phyloP scores from a whole-genome alignment of 257 asterid genomes.

The Echites panduratus region DNA sequence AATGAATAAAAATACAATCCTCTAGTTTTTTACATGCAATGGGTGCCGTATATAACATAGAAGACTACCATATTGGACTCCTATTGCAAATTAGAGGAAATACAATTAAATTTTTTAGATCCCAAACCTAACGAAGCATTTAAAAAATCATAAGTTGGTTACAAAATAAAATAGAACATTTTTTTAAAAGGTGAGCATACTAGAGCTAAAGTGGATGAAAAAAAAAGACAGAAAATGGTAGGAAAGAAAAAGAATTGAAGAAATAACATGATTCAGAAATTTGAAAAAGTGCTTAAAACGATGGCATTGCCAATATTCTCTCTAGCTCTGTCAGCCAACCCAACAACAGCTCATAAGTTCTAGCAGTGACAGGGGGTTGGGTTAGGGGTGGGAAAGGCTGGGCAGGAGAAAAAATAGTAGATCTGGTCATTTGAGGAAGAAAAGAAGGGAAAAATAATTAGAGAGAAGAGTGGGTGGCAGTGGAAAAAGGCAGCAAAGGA shows the following conservation, averaged over 20 bases:
- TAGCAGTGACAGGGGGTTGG: too few species aligned
- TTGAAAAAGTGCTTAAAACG: too few species aligned
- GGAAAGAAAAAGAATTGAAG: conserved; percentile 4
- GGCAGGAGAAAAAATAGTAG: too few species aligned
- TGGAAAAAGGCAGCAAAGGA: too few species aligned
- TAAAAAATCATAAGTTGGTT: conserved; percentile 5
- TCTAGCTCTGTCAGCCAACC: too few species aligned
- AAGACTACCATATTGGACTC: conserved; percentile 91
- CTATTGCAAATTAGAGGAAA: conserved; percentile 67
- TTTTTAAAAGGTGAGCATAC: neutral
- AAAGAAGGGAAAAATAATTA: too few species aligned
- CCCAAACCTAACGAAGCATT: conserved; percentile 71
- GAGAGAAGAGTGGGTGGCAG: too few species aligned
- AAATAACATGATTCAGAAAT: conserved; percentile 5
- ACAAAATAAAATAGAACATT: too few species aligned
- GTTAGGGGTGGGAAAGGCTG: too few species aligned
- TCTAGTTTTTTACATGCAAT: conserved; percentile 68
- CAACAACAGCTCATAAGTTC: too few species aligned
- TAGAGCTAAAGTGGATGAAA: neutral
- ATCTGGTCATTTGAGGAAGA: too few species aligned
- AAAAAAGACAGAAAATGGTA: neutral
- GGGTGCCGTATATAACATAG: conserved; percentile 65
- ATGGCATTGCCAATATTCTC: too few species aligned
- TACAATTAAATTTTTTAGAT: conserved; percentile 68
- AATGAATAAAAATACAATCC: conserved; percentile 1